Base-by-base conservation (phyloP, 148 eudicot species). In the Cornus suecica region DNA sequence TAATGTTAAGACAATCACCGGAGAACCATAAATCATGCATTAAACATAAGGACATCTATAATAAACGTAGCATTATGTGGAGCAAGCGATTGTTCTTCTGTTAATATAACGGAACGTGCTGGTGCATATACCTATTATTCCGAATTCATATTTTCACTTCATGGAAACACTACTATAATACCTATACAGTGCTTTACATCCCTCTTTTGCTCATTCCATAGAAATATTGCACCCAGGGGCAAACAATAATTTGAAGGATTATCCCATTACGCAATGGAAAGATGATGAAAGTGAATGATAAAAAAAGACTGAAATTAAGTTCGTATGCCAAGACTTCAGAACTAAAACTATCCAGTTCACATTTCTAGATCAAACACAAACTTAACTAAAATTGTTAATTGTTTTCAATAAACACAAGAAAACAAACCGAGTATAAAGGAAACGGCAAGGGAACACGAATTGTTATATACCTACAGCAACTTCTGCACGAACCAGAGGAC, bases 401-500 rank as follows among this genome's bases (percentile, higher is more conserved):
- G 15, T 48, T 48, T 48, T 48, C 20, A 16, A 48, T 16, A 48
- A 48, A 48, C 20, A 48, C 13, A 45, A 9, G 52, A 45, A 45
- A 48, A n/a, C n/a, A 1, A 48, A 48, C 20, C 1, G 2, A 48
- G 20, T 48, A 48, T 72, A 9, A 6, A 34, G 68, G 32, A 73
- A 60, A 45, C 65, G 60, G 25, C 32, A 37, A 30, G 54, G 54
- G 0, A 48, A 48, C 20, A 48, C 20, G 18, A 72, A 18, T 68
- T 63, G 31, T 26, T 25, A 75, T 90, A 66, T 90, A 94, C 99
- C 99, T 72, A 91, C 94, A 64, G 97, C 95, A 79, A 92, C 91
- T 84, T 94, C 99, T 69, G 92, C 92, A 61, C 97, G 84, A 51
- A 94, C 99, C 74, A 94, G 86, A 60, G 99, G 99, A 77, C 99